These are phyloP conservation scores for Sphagnum fallax DNA, from an alignment of 228 moss, liverwort and hornwort species.

Conservation along the genomic window DNA sequence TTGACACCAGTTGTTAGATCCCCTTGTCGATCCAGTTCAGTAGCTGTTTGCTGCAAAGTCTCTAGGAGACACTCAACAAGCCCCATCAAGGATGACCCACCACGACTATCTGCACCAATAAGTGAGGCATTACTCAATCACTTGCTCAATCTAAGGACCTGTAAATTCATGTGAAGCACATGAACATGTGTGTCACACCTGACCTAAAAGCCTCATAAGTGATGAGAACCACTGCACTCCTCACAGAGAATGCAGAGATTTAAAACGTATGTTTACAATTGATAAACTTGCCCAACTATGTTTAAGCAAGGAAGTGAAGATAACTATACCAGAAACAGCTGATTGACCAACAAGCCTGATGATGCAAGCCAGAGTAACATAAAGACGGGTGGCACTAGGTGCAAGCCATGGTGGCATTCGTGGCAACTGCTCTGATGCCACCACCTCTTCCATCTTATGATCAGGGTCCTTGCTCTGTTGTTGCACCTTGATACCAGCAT, in stretches of 20 bases:
- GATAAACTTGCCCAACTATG: too few species aligned
- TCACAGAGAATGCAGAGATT: too few species aligned
- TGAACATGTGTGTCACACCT: too few species aligned
- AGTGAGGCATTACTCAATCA: not conserved
- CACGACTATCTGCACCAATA: slow-evolving; percentile 41
- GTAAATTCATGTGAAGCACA: not conserved
- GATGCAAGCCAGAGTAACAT: slow-evolving; percentile 55
- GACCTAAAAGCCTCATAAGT: too few species aligned
- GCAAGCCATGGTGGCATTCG: slow-evolving; percentile 88
- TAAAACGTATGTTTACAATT: too few species aligned
- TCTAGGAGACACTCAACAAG: slow-evolving; percentile 63
- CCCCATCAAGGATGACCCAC: slow-evolving; percentile 50
- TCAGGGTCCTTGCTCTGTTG: slow-evolving; percentile 8
- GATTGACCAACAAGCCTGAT: slow-evolving; percentile 84
- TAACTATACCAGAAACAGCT: slow-evolving; percentile 49
- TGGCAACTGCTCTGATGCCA: slow-evolving; percentile 52
- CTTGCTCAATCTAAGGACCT: not conserved
- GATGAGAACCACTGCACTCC: too few species aligned
- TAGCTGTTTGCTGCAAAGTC: slow-evolving; percentile 48
- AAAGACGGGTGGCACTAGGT: slow-evolving; percentile 48
- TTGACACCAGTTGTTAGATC: slow-evolving; percentile 17
- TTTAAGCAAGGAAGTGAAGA: too few species aligned
- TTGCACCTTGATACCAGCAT: slow-evolving; percentile 1
- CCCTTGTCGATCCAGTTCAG: slow-evolving; percentile 18
- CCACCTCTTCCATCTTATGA: slow-evolving; percentile 21